phyloP scores from a whole-genome alignment of 139 green algal genomes.

The Chlamydomonas sp. region DNA sequence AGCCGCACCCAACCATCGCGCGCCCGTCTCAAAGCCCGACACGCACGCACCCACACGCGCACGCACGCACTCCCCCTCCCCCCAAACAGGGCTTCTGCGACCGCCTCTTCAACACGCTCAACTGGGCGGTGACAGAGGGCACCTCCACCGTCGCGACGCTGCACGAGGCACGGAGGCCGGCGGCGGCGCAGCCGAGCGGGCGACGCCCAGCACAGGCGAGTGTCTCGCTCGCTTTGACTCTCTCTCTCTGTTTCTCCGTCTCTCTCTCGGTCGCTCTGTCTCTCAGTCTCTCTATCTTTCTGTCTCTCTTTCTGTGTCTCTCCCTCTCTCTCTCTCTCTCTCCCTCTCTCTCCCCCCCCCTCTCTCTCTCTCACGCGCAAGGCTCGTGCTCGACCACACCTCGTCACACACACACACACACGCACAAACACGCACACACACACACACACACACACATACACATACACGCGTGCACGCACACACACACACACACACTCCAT shows the following conservation, averaged over 20 bases:
- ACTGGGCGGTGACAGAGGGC: constrained; percentile 5
- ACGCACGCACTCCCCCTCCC: no score
- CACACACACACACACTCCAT: background rate
- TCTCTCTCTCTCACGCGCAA: no score
- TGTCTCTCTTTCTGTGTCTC: no score
- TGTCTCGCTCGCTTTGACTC: no score
- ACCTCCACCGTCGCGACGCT: background rate
- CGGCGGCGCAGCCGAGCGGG: background rate
- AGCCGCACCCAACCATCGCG: no score
- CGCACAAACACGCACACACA: background rate
- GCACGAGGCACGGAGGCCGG: constrained; percentile 1
- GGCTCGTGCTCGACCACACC: no score
- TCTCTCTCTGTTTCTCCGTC: no score
- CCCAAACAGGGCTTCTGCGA: constrained; percentile 14
- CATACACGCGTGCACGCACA: background rate
- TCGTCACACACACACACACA: background rate
- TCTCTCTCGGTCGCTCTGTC: no score
- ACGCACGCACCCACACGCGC: background rate
- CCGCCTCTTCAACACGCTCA: constrained; percentile 9
- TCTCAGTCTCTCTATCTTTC: no score
- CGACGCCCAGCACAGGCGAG: background rate
- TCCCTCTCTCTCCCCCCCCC: no score
- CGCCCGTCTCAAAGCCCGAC: no score
- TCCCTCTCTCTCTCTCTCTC: no score
- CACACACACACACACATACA: background rate